phyloP scores from a whole-genome alignment of 768 basidiomycete genomes.

The Amanita inopinata region DNA sequence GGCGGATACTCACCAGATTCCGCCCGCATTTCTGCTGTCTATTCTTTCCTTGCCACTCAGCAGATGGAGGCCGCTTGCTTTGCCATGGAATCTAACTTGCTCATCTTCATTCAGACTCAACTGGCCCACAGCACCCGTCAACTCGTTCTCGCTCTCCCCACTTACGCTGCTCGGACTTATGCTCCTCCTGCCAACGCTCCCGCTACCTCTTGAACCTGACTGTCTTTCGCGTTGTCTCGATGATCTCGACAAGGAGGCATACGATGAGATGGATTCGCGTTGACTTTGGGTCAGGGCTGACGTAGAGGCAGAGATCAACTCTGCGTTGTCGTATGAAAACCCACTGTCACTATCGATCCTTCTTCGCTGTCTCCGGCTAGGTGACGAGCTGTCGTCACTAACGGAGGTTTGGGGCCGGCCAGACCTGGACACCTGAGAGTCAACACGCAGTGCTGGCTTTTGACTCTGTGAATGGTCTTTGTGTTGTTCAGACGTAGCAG shows the following conservation, averaged over 20 bases:
- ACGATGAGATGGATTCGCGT: conserved; percentile 3
- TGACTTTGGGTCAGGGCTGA: conserved; percentile 17
- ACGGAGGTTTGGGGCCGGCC: conserved; percentile 1
- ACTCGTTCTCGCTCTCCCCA: conserved; percentile 31
- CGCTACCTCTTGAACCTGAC: background rate
- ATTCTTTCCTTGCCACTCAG: conserved; percentile 49
- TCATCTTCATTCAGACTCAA: conserved; percentile 81
- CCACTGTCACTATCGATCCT: conserved; percentile 31
- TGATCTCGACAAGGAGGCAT: background rate
- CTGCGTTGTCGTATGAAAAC: conserved; percentile 14
- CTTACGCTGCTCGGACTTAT: conserved; percentile 17
- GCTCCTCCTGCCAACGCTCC: no score
- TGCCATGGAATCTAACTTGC: conserved; percentile 81
- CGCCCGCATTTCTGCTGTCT: conserved; percentile 63
- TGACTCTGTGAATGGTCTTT: background rate
- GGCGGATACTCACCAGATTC: no score
- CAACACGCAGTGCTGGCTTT: conserved; percentile 12
- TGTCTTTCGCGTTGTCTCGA: background rate
- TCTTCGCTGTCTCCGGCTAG: conserved; percentile 38
- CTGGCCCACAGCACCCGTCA: conserved; percentile 71
- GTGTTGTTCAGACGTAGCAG: conserved; percentile 1
- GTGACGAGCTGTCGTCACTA: conserved; percentile 23
- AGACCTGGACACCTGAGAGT: conserved; percentile 11
- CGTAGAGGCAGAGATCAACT: conserved; percentile 14
- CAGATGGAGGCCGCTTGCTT: conserved; percentile 73